phyloP scores from a whole-genome alignment of 1,284 basidiomycete species.

The Cryptococcus depauperatus region DNA sequence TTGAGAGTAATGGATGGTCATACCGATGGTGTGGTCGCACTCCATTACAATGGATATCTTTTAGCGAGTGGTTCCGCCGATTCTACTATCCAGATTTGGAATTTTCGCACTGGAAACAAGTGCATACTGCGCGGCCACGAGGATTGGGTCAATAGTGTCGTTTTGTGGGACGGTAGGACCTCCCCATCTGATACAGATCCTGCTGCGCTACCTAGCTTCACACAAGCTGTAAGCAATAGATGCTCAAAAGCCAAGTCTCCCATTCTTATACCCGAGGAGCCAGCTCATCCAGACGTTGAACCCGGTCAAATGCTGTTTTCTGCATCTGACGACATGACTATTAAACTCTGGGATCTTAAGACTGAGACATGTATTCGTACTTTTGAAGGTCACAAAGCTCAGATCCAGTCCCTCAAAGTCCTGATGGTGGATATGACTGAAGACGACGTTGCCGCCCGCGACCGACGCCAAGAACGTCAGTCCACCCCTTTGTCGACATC shows the following conservation, averaged over 20 bases:
- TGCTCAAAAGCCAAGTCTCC: conserved; percentile 13
- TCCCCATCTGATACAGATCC: conserved; percentile 44
- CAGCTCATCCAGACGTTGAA: conserved; percentile 50
- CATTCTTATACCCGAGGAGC: conserved; percentile 5
- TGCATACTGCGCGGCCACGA: conserved; percentile 87
- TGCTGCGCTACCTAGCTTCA: conserved; percentile 44
- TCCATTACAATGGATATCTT: conserved; percentile 87
- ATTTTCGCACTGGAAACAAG: conserved; percentile 82
- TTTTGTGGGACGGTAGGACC: conserved; percentile 75
- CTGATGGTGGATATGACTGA: conserved; percentile 53
- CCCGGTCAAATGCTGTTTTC: conserved; percentile 92
- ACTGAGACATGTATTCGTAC: conserved; percentile 71
- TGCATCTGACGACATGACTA: conserved; percentile 86
- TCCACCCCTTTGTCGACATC: conserved; percentile 6
- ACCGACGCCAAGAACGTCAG: conserved; percentile 9
- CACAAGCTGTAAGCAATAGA: conserved; percentile 16
- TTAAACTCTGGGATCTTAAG: conserved; percentile 89
- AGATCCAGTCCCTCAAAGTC: conserved; percentile 85
- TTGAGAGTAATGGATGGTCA: conserved; percentile 73
- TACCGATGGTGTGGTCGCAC: conserved; percentile 81
- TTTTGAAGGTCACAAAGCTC: conserved; percentile 85
- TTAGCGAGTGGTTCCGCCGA: conserved; percentile 87
- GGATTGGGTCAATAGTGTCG: conserved; percentile 95
- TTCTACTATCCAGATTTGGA: conserved; percentile 83
- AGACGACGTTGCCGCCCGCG: conserved; percentile 23